Evolutionary conservation across 2,329 filamentous ascomycete genomes (phyloP), one percentile per base, ranked within the genome.

Genomic region (Ceratocystis harringtonii): DNA sequence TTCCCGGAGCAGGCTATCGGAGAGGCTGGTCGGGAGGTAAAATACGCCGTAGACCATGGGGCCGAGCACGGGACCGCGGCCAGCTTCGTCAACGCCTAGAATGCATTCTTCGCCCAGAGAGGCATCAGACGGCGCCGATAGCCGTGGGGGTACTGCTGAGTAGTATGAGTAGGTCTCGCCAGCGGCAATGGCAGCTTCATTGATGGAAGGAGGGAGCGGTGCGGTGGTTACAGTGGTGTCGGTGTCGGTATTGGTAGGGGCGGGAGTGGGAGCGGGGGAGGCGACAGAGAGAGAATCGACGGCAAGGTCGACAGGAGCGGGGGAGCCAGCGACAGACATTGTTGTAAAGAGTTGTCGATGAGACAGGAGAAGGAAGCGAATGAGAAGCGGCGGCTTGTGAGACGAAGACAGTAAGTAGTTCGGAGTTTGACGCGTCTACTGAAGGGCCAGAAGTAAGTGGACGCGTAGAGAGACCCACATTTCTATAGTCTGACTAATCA

Each of bases 31-130:
- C 63, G 95, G 95, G 69, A 95, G 89, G 77, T 82, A 85, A 77
- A 86, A 87, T 71, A 86, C 78, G 69, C 80, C 83, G 77, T 88
- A 88, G 71, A 88, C 84, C 85, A 88, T 87, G 70, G 79, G 86
- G 70, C 89, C 92, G 12, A 97, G 82, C n/a, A 96, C 92, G 28
- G 92, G 92, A 1, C 92, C 92, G 72, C 92, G 85, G 58, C 92
- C 92, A 70, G 92, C 92, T 79, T 97, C 92, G 74, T 97, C 92
- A 62, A 97, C 87, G 68, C 92, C 92, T 25, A 97, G 81, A 22
- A 88, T 86, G 75, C 89, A 94, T 72, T 85, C 81, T 66, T 66
- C 41, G 22, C 61, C 65, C 12, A 58, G 79, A 57, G 72, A 71
- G 12, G 72, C 68, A 64, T 57, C 52, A 4, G 66, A 66, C 62